Evolutionary conservation across 2,329 filamentous ascomycete species (phyloP).

Genomic region (Apiospora kogelbergensis): DNA sequence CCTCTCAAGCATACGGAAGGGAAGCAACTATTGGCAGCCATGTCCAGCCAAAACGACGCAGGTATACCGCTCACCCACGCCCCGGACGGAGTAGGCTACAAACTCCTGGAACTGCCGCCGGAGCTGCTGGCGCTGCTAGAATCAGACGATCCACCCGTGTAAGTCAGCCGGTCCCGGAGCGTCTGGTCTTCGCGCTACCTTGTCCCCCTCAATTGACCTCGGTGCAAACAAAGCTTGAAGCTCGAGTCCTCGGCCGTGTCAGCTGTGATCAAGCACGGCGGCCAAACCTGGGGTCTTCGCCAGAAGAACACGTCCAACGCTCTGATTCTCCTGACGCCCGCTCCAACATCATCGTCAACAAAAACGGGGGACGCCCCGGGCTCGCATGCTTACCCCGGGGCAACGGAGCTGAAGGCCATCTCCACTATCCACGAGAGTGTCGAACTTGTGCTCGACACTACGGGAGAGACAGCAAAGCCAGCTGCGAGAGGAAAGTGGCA

Average conservation of each 20-base stretch:
- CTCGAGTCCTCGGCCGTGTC: conserved; percentile 50
- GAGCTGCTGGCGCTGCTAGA: conserved; percentile 58
- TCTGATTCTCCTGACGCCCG: conserved; percentile 53
- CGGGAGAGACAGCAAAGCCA: conserved; percentile 27
- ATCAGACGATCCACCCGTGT: conserved; percentile 53
- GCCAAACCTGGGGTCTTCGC: conserved; percentile 57
- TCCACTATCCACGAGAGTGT: conserved; percentile 62
- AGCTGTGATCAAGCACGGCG: conserved; percentile 52
- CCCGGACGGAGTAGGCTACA: conserved; percentile 52
- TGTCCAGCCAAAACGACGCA: conserved; percentile 34
- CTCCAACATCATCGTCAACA: conserved; percentile 18
- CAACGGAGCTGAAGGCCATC: conserved; percentile 45
- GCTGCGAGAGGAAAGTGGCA: conserved; percentile 56
- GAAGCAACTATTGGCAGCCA: neutral
- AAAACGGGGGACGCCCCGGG: neutral
- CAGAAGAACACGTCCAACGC: conserved; percentile 70
- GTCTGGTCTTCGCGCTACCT: neutral
- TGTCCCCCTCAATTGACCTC: conserved; percentile 17
- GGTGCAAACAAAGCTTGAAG: conserved; percentile 38
- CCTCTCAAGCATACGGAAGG: too few species aligned
- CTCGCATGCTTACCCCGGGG: conserved; percentile 20
- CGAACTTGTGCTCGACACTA: conserved; percentile 51
- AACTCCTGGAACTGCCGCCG: conserved; percentile 61
- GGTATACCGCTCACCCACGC: conserved; percentile 52
- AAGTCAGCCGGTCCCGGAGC: conserved; percentile 25